Percentiles rank a stretch among this genome's conserved stretches.
These are phyloP conservation scores for Ophiostoma sp. DNA, from an alignment of 2,329 filamentous ascomycete genomes.

Conservation along the genomic window DNA sequence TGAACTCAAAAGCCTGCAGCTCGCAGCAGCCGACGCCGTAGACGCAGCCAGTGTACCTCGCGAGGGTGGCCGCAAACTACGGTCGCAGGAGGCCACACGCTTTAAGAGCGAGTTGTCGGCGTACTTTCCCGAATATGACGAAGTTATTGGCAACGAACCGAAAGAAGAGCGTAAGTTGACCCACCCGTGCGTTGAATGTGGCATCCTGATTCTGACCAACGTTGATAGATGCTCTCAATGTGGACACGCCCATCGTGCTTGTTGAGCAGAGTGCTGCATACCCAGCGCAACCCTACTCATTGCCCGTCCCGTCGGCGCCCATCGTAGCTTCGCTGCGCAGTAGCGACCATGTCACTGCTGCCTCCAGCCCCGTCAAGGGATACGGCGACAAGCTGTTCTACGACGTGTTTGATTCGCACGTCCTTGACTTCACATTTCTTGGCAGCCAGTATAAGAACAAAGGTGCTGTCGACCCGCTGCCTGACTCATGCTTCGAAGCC, in stretches of 20 bases:
- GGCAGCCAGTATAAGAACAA: constrained; percentile 43
- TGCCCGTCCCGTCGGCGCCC: constrained; percentile 16
- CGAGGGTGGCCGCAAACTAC: constrained; percentile 68
- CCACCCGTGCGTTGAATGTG: background rate
- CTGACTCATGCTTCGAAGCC: constrained; percentile 49
- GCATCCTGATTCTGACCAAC: constrained; percentile 13
- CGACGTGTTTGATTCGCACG: constrained; percentile 52
- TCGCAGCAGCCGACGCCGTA: constrained; percentile 39
- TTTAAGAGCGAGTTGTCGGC: constrained; percentile 86
- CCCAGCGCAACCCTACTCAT: constrained; percentile 22
- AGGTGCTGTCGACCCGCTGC: constrained; percentile 48
- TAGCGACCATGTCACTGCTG: background rate
- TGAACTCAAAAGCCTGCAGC: constrained; percentile 54
- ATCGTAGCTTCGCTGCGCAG: background rate
- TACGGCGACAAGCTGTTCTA: constrained; percentile 54
- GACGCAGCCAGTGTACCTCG: constrained; percentile 17
- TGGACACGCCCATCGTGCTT: constrained; percentile 68
- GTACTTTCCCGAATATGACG: constrained; percentile 92
- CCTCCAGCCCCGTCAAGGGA: constrained; percentile 41
- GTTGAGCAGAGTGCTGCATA: constrained; percentile 47
- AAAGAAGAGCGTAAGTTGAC: constrained; percentile 64
- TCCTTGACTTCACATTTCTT: constrained; percentile 51
- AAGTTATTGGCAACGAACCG: constrained; percentile 80
- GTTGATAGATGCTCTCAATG: constrained; percentile 60
- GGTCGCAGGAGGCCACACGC: constrained; percentile 77